A percentile compares a stretch with the other conserved stretches of the same genome.
phyloP scores from a whole-genome alignment of 2,329 filamentous ascomycete species.

The Penicillium griseofulvum region DNA sequence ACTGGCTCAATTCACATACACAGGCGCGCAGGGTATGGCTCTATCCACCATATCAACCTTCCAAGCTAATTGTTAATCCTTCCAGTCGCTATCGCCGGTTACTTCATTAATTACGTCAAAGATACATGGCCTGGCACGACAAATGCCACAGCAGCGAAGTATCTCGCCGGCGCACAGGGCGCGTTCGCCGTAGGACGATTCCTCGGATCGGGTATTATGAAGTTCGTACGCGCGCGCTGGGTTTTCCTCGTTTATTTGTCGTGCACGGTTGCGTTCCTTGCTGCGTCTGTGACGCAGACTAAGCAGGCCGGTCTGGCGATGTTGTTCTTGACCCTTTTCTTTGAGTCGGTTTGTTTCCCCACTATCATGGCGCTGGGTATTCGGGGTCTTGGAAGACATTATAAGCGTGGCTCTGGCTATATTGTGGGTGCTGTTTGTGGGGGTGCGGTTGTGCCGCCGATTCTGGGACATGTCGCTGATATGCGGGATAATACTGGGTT shows the following conservation, averaged over 20 bases:
- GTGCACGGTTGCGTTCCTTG: constrained; percentile 59
- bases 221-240: constrained; percentile 63
- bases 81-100: constrained; percentile 50
- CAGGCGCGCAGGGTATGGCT: constrained; percentile 64
- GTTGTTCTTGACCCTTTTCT: constrained; percentile 70
- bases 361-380: constrained; percentile 77
- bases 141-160: constrained; percentile 61
- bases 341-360: constrained; percentile 79
- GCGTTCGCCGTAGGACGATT: constrained; percentile 72
- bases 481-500: constrained; percentile 57
- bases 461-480: constrained; percentile 68
- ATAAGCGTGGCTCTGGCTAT: constrained; percentile 71
- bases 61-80: not conserved
- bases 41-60: not conserved
- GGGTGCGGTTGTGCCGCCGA: constrained; percentile 70
- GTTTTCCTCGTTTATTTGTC: constrained; percentile 69
- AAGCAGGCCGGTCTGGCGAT: constrained; percentile 54
- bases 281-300: constrained; percentile 49
- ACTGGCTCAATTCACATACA: constrained; percentile 76
- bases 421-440: constrained; percentile 71
- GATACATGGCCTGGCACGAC: constrained; percentile 57
- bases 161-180: constrained; percentile 71
- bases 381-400: constrained; percentile 71
- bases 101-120: constrained; percentile 72
- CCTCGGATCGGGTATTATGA: constrained; percentile 64